Base-by-base conservation (phyloP, 1,284 basidiomycete genomes). In the Erythrobasidium hasegawianum region DNA sequence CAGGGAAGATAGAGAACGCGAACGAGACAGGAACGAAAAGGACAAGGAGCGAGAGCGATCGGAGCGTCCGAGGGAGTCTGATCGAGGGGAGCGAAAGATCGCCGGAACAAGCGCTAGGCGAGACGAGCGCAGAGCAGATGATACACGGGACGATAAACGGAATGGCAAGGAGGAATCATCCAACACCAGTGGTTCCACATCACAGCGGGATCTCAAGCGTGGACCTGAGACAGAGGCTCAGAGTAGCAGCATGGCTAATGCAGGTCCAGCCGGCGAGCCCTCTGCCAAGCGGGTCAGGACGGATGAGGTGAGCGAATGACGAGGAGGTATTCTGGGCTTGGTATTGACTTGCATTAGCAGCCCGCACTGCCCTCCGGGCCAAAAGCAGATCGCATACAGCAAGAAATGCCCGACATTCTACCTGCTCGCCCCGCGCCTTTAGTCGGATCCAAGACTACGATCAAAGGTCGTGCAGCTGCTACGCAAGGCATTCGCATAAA, bases 401-500 rank as follows among this genome's bases (percentile, higher is more conserved):
- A 55, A 16, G 13, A 55, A 16, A 39, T 54, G 27, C 55, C 62
- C 16, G 22, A 55, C 22, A 40, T 54, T 11, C 40, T 64, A 2
- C 26, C 54, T 3, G 38, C 13, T 39, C 47, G 57, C 55, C 45
- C 62, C 9, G 16, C 26, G 13, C n/a, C 41, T 45, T 3, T 38
- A 27, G n/a, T 20, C 56, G 27, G 62, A 39, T 29, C 50, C 50
- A 50, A 33, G 27, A 52, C 53, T 8, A 24, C 40, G 33, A 65
- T 57, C 56, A 65, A 57, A 40, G 61, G 61, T 1, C 61, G 61
- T 26, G 62, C 62, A 24, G 47, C 41, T 27, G 39, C 54, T 3
- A 14, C 5, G 8, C 62, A 65, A 29, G 62, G 62, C 4, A 29
- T 65, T 26, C 55, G 62, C 33, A 65, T 65, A 13, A 65, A 65